These are phyloP conservation scores for Brassica balearica DNA, from an alignment of 441 rosid genomes.

Conservation along the genomic window DNA sequence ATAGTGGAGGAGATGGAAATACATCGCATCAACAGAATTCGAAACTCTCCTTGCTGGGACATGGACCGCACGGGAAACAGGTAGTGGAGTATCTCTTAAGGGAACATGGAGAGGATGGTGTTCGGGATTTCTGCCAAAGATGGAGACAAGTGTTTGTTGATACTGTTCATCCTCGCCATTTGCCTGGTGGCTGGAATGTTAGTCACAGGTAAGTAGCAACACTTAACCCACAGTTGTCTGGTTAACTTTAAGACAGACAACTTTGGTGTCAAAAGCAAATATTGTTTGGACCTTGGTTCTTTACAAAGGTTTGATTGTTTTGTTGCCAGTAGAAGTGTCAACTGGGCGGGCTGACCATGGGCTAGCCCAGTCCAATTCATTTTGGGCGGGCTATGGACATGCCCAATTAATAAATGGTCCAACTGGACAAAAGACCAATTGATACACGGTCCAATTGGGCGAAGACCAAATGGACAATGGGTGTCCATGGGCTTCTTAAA, in stretches of 20 bases:
- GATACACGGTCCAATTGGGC: no score
- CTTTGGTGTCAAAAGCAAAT: conserved; percentile 15
- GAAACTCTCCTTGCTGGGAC: conserved; percentile 84
- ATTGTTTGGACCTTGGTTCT: conserved; percentile 39
- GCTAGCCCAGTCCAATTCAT: no score
- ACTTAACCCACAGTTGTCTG: neutral
- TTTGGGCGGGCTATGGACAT: no score
- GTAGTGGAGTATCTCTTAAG: conserved; percentile 72
- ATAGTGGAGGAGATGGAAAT: conserved; percentile 48
- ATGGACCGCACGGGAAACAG: conserved; percentile 95
- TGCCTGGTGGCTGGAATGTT: conserved; percentile 92
- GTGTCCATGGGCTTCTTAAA: no score
- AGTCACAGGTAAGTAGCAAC: conserved; percentile 52
- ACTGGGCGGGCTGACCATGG: no score
- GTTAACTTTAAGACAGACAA: neutral
- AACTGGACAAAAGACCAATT: no score
- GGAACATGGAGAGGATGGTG: conserved; percentile 77
- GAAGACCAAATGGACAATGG: no score
- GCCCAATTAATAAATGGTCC: no score
- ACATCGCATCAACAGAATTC: conserved; percentile 52
- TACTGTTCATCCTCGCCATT: conserved; percentile 75
- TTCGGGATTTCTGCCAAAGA: conserved; percentile 76
- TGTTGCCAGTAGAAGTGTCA: conserved; percentile 53
- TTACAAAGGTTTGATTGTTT: conserved; percentile 59
- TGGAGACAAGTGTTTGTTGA: conserved; percentile 95